phyloP scores from a whole-genome alignment of 2,329 filamentous ascomycete species.

The Fusarium brevicatenulatum region DNA sequence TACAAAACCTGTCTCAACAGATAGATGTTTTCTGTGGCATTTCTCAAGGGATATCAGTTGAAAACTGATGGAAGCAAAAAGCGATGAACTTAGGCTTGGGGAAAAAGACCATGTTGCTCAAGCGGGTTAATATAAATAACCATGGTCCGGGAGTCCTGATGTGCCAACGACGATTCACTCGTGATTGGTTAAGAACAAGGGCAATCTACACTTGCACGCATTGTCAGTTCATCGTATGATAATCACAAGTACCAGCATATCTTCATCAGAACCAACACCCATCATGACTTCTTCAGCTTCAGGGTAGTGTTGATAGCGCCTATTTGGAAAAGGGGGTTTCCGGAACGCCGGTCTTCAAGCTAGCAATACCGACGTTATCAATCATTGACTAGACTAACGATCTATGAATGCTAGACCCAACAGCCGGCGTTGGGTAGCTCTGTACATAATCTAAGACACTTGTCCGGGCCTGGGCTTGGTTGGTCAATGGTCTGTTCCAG shows the following conservation, averaged over 20 bases:
- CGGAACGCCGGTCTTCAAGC: not conserved
- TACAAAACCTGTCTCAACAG: too few relatives aligned
- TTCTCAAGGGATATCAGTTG: too few relatives aligned
- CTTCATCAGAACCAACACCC: not conserved
- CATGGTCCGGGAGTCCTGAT: not conserved
- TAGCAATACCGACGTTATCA: not conserved
- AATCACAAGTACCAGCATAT: not conserved
- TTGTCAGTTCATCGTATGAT: not conserved
- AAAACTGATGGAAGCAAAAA: not conserved
- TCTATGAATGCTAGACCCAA: not conserved
- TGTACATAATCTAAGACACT: not conserved
- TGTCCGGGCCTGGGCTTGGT: not conserved
- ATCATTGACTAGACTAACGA: not conserved
- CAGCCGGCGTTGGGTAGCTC: not conserved
- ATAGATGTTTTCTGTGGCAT: not conserved
- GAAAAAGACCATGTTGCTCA: rapidly evolving
- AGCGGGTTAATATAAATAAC: not conserved
- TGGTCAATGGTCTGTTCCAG: not conserved
- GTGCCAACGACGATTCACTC: not conserved
- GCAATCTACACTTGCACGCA: not conserved
- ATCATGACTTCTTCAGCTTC: not conserved
- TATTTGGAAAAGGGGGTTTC: not conserved
- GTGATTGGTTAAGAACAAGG: not conserved
- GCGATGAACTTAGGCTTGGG: not conserved
- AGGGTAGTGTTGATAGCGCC: not conserved